Evolutionary conservation across 2,329 filamentous ascomycete genomes (phyloP).

Genomic region (Plenodomus biglobosus): DNA sequence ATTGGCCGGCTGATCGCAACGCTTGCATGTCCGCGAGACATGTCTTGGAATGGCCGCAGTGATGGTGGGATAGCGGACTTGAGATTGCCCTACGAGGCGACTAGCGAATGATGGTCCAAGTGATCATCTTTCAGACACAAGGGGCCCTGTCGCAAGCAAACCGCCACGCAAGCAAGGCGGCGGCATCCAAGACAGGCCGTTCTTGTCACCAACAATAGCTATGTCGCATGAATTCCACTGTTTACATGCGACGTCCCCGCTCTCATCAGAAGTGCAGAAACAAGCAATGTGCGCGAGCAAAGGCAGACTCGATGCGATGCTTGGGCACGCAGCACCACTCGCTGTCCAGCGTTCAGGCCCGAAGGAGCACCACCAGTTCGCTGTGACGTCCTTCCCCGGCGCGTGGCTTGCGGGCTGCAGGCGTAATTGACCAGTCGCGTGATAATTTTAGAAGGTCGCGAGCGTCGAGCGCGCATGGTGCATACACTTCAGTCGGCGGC

Average conservation of each 20-base stretch:
- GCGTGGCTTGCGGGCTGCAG: conserved; percentile 10
- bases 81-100: conserved; percentile 20
- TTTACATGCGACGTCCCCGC: conserved; percentile 31
- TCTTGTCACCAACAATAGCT: conserved; percentile 12
- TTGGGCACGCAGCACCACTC: neutral
- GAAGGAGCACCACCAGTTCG: conserved; percentile 9
- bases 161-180: conserved; percentile 23
- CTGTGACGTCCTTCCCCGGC: conserved; percentile 1
- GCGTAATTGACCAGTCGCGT: conserved; percentile 22
- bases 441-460: conserved; percentile 26
- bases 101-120: conserved; percentile 36
- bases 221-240: conserved; percentile 2
- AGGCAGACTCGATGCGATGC: neutral
- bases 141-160: conserved; percentile 14
- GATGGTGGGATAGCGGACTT: conserved; percentile 26
- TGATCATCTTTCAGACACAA: conserved; percentile 29
- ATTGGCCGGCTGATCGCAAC: conserved; percentile 19
- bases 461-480: conserved; percentile 15
- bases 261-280: conserved; percentile 9
- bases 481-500: conserved; percentile 6
- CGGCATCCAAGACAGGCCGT: conserved; percentile 15
- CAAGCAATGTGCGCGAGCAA: neutral
- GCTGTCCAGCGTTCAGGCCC: neutral
- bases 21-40: conserved; percentile 26
- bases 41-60: conserved; percentile 21